A percentile compares a stretch with the other conserved stretches of the same genome.
Evolutionary conservation across 768 basidiomycete species (phyloP).

Genomic region (Rhodotorula graminis): DNA sequence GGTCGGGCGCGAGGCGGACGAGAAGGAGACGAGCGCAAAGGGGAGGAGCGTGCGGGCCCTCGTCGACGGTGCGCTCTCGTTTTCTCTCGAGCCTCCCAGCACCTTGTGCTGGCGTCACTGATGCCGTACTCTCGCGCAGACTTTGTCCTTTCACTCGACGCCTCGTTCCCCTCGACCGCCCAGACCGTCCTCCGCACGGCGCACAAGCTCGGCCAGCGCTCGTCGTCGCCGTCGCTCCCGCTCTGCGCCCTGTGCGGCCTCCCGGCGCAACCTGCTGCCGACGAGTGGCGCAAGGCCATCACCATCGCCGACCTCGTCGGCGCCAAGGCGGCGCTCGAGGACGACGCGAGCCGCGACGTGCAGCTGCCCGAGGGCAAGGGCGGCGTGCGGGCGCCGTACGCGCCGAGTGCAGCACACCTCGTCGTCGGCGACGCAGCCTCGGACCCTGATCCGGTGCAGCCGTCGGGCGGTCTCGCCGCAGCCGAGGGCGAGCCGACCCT

Average conservation of each 20-base stretch:
- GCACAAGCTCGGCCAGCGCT: slow-evolving; percentile 38
- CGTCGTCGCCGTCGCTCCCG: not conserved
- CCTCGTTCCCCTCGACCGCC: slow-evolving; percentile 40
- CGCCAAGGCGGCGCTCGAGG: not conserved
- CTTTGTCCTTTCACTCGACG: slow-evolving; percentile 35
- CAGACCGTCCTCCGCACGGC: slow-evolving; percentile 41
- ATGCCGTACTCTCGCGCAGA: slow-evolving; percentile 19
- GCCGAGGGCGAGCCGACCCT: not conserved
- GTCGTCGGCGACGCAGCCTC: not conserved
- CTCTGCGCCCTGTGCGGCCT: slow-evolving; percentile 26
- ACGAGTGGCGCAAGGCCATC: slow-evolving; percentile 29
- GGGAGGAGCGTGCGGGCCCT: slow-evolving; percentile 30
- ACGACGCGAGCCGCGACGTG: not conserved
- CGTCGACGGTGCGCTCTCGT: slow-evolving; percentile 23
- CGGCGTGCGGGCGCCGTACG: not conserved
- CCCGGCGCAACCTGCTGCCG: slow-evolving; percentile 21
- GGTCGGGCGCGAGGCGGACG: not conserved
- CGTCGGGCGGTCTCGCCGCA: too few species aligned
- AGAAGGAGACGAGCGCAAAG: slow-evolving; percentile 7
- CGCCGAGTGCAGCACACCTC: not conserved
- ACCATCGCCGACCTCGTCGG: slow-evolving; percentile 19
- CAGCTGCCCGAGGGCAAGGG: not conserved
- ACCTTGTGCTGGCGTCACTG: too few species aligned
- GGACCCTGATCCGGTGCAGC: too few species aligned
- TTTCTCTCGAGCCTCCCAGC: too few species aligned